phyloP scores from a whole-genome alignment of 2,329 filamentous ascomycete species.

The Pyrenophora tritici-repentis region DNA sequence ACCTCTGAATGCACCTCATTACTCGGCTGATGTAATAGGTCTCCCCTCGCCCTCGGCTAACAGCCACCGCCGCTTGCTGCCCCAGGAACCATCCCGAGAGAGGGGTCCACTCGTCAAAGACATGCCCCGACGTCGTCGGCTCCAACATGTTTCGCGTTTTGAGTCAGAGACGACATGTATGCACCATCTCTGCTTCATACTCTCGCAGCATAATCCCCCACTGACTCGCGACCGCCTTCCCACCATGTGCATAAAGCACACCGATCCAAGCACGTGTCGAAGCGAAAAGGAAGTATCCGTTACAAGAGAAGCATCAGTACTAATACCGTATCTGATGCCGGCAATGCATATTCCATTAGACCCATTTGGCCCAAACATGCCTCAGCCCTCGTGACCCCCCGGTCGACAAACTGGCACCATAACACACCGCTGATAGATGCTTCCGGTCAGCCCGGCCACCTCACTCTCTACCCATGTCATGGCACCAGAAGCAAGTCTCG shows the following conservation, averaged over 20 bases:
- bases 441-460: slow-evolving; percentile 1
- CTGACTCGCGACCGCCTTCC: slow-evolving; percentile 14
- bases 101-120: too few species aligned
- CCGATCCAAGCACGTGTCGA: slow-evolving; percentile 12
- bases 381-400: neutral
- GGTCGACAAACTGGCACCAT: neutral
- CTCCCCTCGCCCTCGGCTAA: slow-evolving; percentile 3
- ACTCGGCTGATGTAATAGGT: neutral
- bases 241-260: slow-evolving; percentile 15
- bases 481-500: slow-evolving; percentile 2
- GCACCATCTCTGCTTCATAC: neutral
- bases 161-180: too few species aligned
- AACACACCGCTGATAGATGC: slow-evolving; percentile 3
- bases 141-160: too few species aligned
- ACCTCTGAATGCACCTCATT: neutral
- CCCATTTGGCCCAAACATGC: slow-evolving; percentile 1
- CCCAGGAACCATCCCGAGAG: neutral
- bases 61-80: neutral
- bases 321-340: neutral
- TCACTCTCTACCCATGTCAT: slow-evolving; percentile 2
- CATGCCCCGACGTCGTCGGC: too few species aligned
- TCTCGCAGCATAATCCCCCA: neutral
- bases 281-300: slow-evolving; percentile 17
- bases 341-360: neutral
- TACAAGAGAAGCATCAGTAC: neutral